Base-by-base conservation (phyloP, 352 stramenopile genomes). In the Bremia lactucae region DNA sequence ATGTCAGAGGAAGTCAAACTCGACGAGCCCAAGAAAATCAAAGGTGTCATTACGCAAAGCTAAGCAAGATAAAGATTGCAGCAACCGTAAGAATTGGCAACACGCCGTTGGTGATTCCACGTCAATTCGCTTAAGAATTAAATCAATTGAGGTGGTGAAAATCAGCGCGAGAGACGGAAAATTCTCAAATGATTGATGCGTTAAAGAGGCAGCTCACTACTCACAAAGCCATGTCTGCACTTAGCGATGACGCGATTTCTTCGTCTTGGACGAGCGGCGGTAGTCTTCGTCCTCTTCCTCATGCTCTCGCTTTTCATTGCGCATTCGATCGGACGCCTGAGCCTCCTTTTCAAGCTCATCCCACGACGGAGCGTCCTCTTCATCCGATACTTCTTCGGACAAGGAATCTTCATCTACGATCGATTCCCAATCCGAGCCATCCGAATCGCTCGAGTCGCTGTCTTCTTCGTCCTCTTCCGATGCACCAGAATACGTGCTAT, bases 281-380 rank as follows among this genome's bases (percentile, higher is more conserved):
- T 72, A 78, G 13, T 83, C 70, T 53, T 83, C 59, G 24, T 78
- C 72, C 0, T 76, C 72, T 2, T 81, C 68, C 5, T 79, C 68
- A 35, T 75, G 60, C 14, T 63, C 65, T 16, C 68, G 68, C 22
- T 64, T 72, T 19, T 70, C 65, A 8, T 59, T 60, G 31, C 68
- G 67, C 51, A 87, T 53, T 9, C 72, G 67, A 47, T 87, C 74
- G 6, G 72, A 75, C 3, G 70, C 75, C 43, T 81, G 68, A 8
- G 76, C 76, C 39, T 89, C 76, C 33, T 83, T 87, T 45, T 89
- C 78, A 3, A 90, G 55, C 22, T 89, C 78, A 23, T 91, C 78
- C 78, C 78, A 91, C 16, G 70, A 77, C 31, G 74, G 74, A 5
- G 66, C 76, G 33, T 87, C 75, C 0, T 81, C 68, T 3, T 79